Evolutionary conservation across 768 basidiomycete genomes (phyloP), one percentile per base, ranked within the genome.

Genomic region (Crassisporium funariophilum): DNA sequence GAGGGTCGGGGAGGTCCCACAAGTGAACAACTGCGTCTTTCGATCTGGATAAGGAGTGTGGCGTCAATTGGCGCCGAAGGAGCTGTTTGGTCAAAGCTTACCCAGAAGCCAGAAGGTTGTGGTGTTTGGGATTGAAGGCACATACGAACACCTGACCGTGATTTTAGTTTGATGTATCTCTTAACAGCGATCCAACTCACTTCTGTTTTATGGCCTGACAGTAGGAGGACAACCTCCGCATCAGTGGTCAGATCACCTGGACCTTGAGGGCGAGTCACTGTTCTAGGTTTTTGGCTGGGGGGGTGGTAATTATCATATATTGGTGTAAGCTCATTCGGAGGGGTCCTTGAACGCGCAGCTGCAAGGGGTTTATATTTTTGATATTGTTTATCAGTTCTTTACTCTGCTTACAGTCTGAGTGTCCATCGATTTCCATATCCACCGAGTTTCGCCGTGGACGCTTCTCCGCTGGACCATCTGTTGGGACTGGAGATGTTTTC

Each of bases 11-110:
- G 44, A 88, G 64, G 49, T 83, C 73, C 89, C 89, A 92, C 47
- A 90, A 68, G 52, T 86, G 79, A 12, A 90, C 78, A 15, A 81
- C 71, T 34, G 84, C 83, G 64, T 92, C 88, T 63, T 85, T 88
- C 31, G 90, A 89, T 46, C 88, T 87, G 46, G 46, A 41, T n/a
- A 23, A 21, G 41, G 31, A 42, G 49, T 42, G 54, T 45, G 39
- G 45, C 50, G 35, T 44, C 45, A 44, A 41, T 39, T 35, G 41
- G 35, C 45, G 38, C 15, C 37, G 10, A 48, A 39, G n/a, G 25
- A 39, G 40, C 31, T 37, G 20, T 7, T 1, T 6, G 20, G 22
- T 15, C 19, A 6, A 19, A 12, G 56, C 80, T 50, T 64, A 89
- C 88, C 90, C 90, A 21, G 88, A 82, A 16, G 86, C 86, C 13